A percentile compares a stretch with the other conserved stretches of the same genome.
These are phyloP conservation scores for Aspergillus tanneri DNA, from an alignment of 2,329 filamentous ascomycete species.

Conservation along the genomic window DNA sequence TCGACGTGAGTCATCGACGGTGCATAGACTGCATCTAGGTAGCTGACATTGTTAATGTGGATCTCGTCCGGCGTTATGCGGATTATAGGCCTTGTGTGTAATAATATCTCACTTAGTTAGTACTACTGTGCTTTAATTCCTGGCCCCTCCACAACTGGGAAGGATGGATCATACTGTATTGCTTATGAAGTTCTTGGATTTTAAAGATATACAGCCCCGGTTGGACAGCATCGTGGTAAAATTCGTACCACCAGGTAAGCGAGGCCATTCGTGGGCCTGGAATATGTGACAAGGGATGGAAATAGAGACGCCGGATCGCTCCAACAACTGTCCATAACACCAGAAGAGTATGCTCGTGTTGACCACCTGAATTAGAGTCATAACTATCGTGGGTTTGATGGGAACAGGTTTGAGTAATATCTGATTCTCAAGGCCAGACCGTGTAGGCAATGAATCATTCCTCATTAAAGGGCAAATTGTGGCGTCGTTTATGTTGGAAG, in stretches of 20 bases:
- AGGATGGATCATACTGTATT: constrained; percentile 35
- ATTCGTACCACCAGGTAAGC: constrained; percentile 12
- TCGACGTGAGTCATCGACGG: constrained; percentile 24
- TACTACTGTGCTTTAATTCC: too few relatives aligned
- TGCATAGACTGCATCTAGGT: constrained; percentile 30
- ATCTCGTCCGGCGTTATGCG: constrained; percentile 40
- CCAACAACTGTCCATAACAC: background rate
- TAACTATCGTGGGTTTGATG: too few relatives aligned
- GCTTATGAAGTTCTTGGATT: constrained; percentile 34
- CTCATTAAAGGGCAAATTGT: too few relatives aligned
- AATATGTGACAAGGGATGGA: constrained; percentile 7
- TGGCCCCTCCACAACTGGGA: background rate
- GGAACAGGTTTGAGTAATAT: too few relatives aligned
- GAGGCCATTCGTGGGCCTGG: constrained; percentile 15
- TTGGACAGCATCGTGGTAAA: constrained; percentile 17
- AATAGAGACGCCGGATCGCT: constrained; percentile 6
- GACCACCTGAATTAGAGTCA: too few relatives aligned
- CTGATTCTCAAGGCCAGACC: too few relatives aligned
- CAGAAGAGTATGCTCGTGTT: too few relatives aligned
- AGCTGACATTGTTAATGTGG: constrained; percentile 37
- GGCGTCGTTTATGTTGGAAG: too few relatives aligned
- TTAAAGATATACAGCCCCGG: constrained; percentile 34
- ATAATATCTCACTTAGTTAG: too few relatives aligned
- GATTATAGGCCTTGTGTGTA: constrained; percentile 34
- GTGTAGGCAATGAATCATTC: too few relatives aligned